These are phyloP conservation scores for Tricholoma sp. DNA, from an alignment of 768 basidiomycete genomes.

Conservation along the genomic window DNA sequence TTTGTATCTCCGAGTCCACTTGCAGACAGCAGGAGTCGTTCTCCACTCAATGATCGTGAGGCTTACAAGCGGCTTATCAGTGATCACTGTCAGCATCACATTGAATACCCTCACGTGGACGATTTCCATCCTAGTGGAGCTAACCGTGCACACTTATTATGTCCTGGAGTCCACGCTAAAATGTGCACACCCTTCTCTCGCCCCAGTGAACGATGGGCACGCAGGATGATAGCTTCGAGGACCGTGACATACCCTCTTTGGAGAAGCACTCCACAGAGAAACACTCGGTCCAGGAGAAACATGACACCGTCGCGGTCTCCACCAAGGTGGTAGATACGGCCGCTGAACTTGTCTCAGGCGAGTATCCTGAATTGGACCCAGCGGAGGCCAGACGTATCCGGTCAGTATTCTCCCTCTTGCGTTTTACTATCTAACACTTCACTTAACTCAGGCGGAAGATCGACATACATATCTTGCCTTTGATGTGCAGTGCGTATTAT, in stretches of 20 bases:
- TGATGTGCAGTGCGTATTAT: slow-evolving; percentile 61
- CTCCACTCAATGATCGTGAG: too few species aligned
- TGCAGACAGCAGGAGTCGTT: too few species aligned
- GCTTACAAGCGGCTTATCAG: too few species aligned
- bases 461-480: slow-evolving; percentile 59
- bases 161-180: too few species aligned
- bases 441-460: slow-evolving; percentile 46
- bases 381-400: slow-evolving; percentile 47
- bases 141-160: too few species aligned
- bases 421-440: neutral
- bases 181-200: neutral
- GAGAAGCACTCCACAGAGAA: slow-evolving; percentile 10
- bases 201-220: neutral
- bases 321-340: slow-evolving; percentile 56
- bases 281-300: slow-evolving; percentile 21
- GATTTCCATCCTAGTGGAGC: too few species aligned
- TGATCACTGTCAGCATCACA: too few species aligned
- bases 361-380: slow-evolving; percentile 41
- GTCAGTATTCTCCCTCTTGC: slow-evolving; percentile 21
- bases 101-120: too few species aligned
- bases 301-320: slow-evolving; percentile 33
- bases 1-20: too few species aligned
- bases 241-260: neutral
- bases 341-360: slow-evolving; percentile 49
- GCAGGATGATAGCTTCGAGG: neutral